Conservation (phyloP, 768 basidiomycete species). For the Xerocomus brunneocitrinus region DNA sequence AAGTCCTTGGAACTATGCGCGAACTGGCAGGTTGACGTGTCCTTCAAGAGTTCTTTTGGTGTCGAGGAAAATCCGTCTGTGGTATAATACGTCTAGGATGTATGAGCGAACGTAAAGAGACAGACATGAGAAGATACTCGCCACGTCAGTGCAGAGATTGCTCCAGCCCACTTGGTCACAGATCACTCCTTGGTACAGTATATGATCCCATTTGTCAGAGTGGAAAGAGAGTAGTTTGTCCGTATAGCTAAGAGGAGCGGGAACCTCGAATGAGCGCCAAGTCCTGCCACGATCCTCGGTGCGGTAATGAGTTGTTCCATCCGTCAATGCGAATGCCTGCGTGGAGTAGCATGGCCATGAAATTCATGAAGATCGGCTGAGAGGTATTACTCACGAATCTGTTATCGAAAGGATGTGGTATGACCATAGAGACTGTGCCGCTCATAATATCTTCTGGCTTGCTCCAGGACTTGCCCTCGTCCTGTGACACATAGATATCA, state of each 20-base stretch:
- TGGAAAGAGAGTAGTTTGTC: slow-evolving; percentile 81
- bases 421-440: slow-evolving; percentile 63
- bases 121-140: slow-evolving; percentile 19
- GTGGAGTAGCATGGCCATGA: not conserved
- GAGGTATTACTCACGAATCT: slow-evolving; percentile 48
- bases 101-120: slow-evolving; percentile 6
- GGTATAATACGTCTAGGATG: slow-evolving; percentile 79
- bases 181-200: slow-evolving; percentile 72
- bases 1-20: slow-evolving; percentile 85
- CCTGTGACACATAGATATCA: slow-evolving; percentile 69
- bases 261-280: slow-evolving; percentile 80
- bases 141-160: slow-evolving; percentile 67
- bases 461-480: slow-evolving; percentile 81
- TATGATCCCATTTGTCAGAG: slow-evolving; percentile 70
- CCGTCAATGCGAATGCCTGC: slow-evolving; percentile 85
- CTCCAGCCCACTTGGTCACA: slow-evolving; percentile 58
- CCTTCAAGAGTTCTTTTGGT: slow-evolving; percentile 54
- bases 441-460: slow-evolving; percentile 45
- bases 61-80: slow-evolving; percentile 70
- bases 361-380: not conserved
- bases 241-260: slow-evolving; percentile 43
- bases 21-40: slow-evolving; percentile 80
- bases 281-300: slow-evolving; percentile 84
- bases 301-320: slow-evolving; percentile 73
- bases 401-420: slow-evolving; percentile 86